These are phyloP conservation scores for Caryopteris hybrid DNA, from an alignment of 305 asterid species.

Conservation along the genomic window DNA sequence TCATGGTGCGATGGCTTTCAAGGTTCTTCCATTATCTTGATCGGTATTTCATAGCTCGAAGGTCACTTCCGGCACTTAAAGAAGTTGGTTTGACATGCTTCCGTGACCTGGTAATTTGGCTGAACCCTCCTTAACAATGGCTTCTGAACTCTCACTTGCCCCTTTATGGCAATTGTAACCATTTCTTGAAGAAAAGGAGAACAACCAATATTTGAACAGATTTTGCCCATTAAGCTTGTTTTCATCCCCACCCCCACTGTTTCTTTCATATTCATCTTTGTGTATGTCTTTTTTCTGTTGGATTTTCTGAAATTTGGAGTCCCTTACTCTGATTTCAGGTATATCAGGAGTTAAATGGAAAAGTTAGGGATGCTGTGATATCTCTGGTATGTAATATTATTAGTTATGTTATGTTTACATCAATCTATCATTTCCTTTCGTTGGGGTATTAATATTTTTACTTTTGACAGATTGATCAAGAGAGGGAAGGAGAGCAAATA, in stretches of 20 bases:
- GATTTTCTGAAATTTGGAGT: constrained; percentile 1
- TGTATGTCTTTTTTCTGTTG: background rate
- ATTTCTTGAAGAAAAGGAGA: background rate
- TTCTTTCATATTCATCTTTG: constrained; percentile 4
- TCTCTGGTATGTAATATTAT: constrained; percentile 47
- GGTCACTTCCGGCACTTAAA: constrained; percentile 68
- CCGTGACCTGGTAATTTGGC: constrained; percentile 53
- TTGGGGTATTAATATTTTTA: constrained; percentile 14
- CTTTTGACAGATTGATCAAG: constrained; percentile 59
- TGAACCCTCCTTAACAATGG: background rate
- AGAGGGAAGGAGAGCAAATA: constrained; percentile 85
- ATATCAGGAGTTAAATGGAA: constrained; percentile 54
- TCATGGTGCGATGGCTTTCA: constrained; percentile 88
- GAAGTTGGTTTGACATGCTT: constrained; percentile 85
- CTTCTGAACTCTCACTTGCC: background rate
- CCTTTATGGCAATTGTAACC: background rate
- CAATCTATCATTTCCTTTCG: constrained; percentile 3
- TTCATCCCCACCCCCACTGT: background rate
- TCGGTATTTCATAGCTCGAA: constrained; percentile 75
- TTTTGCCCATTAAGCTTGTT: background rate
- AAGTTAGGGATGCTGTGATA: constrained; percentile 79
- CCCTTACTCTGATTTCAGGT: constrained; percentile 44
- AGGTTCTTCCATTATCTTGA: constrained; percentile 78
- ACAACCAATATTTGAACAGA: background rate
- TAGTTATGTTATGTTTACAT: background rate